Evolutionary conservation across 2,329 filamentous ascomycete genomes (phyloP).

Genomic region (Cytospora piceae): DNA sequence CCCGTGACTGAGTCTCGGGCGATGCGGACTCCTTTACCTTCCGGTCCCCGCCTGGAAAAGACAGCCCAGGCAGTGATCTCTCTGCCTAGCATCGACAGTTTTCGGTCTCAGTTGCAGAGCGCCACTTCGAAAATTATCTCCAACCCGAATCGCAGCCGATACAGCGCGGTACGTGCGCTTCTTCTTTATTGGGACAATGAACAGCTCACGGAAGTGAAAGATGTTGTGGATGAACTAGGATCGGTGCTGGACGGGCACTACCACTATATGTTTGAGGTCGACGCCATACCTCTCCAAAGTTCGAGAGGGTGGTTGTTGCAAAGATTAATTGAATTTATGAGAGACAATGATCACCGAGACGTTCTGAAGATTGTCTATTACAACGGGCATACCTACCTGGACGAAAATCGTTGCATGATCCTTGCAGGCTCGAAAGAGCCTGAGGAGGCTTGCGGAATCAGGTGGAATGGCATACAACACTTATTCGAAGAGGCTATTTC

Average conservation of each 20-base stretch:
- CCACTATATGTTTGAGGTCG: slow-evolving; percentile 52
- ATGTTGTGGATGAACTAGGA: slow-evolving; percentile 52
- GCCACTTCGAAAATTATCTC: slow-evolving; percentile 54
- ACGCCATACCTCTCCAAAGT: slow-evolving; percentile 55
- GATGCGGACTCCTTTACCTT: slow-evolving; percentile 61
- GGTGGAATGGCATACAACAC: slow-evolving; percentile 61
- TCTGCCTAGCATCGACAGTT: slow-evolving; percentile 53
- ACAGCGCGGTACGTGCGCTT: slow-evolving; percentile 56
- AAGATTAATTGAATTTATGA: slow-evolving; percentile 56
- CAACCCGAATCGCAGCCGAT: slow-evolving; percentile 55
- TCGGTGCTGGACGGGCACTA: slow-evolving; percentile 57
- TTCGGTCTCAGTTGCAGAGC: slow-evolving; percentile 57
- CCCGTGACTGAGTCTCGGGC: slow-evolving; percentile 49
- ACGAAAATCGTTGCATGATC: slow-evolving; percentile 47
- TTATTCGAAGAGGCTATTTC: slow-evolving; percentile 59
- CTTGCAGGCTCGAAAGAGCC: not conserved
- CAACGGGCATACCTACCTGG: slow-evolving; percentile 57
- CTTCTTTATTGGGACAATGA: slow-evolving; percentile 62
- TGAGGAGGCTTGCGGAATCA: slow-evolving; percentile 51
- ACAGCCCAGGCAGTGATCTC: slow-evolving; percentile 43
- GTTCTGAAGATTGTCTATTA: slow-evolving; percentile 64
- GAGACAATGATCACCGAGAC: slow-evolving; percentile 57
- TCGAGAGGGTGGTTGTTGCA: slow-evolving; percentile 59
- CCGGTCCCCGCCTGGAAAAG: slow-evolving; percentile 59
- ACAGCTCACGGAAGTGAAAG: slow-evolving; percentile 46